Percentiles rank a stretch among this genome's conserved stretches.
Conservation (phyloP, 352 stramenopile species). For the Peronospora destructor region DNA sequence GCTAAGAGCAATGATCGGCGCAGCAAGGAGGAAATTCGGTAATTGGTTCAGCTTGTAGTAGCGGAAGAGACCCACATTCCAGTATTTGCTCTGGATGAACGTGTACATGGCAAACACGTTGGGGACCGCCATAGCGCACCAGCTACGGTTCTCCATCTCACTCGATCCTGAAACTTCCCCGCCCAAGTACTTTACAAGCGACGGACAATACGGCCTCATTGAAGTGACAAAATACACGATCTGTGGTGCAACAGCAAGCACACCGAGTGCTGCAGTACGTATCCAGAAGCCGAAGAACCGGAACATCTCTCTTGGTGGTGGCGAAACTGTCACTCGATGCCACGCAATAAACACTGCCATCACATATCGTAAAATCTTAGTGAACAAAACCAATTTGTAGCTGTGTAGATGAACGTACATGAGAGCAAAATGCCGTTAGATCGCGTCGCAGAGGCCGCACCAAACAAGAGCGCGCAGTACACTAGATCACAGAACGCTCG, state of each 20-base stretch:
- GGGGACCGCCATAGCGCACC: constrained; percentile 55
- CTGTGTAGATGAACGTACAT: constrained; percentile 35
- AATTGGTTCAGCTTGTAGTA: constrained; percentile 93
- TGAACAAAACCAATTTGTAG: not conserved
- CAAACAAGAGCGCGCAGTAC: constrained; percentile 47
- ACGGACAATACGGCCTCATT: constrained; percentile 60
- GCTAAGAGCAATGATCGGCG: constrained; percentile 78
- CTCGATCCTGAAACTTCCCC: constrained; percentile 1
- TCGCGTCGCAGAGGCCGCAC: constrained; percentile 51
- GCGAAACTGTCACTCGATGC: constrained; percentile 52
- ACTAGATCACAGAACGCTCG: constrained; percentile 31
- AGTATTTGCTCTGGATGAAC: constrained; percentile 93
- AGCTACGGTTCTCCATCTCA: constrained; percentile 42
- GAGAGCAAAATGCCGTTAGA: constrained; percentile 78
- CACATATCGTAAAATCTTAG: constrained; percentile 10
- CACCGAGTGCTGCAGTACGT: constrained; percentile 47
- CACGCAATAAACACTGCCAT: constrained; percentile 66
- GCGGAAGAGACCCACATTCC: constrained; percentile 90
- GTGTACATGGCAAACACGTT: constrained; percentile 89
- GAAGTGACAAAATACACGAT: constrained; percentile 60
- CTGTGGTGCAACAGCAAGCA: constrained; percentile 57
- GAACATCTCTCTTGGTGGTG: constrained; percentile 24
- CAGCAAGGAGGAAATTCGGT: constrained; percentile 91
- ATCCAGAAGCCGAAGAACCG: constrained; percentile 55
- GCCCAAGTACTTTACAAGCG: constrained; percentile 21